Evolutionary conservation across 805 yeast genomes (phyloP).

Genomic region (Wickerhamomyces ciferrii): DNA sequence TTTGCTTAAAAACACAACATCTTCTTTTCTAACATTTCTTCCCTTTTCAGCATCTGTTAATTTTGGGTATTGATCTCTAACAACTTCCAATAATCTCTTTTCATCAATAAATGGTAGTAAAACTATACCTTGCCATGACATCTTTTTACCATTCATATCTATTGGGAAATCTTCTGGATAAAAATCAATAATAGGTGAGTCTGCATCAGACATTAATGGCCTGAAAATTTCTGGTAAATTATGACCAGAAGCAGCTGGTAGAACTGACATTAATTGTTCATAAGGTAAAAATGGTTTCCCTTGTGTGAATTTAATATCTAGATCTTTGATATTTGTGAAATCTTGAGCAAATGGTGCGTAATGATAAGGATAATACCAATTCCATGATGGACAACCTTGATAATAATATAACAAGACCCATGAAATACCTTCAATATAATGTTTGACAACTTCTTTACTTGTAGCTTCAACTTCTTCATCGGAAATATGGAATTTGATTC

Average conservation of each 20-base stretch:
- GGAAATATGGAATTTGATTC: slow-evolving; percentile 59
- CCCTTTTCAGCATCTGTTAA: slow-evolving; percentile 63
- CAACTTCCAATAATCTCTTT: slow-evolving; percentile 59
- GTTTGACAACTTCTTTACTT: slow-evolving; percentile 55
- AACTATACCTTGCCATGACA: slow-evolving; percentile 95
- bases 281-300: slow-evolving; percentile 86
- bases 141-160: slow-evolving; percentile 93
- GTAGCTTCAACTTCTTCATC: slow-evolving; percentile 48
- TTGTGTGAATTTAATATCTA: slow-evolving; percentile 50
- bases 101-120: slow-evolving; percentile 89
- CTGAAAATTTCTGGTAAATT: slow-evolving; percentile 78
- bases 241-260: slow-evolving; percentile 92
- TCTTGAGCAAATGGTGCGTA: slow-evolving; percentile 98
- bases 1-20: slow-evolving; percentile 63
- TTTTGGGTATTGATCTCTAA: slow-evolving; percentile 54
- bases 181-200: slow-evolving; percentile 83
- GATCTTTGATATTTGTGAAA: slow-evolving; percentile 46
- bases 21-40: slow-evolving; percentile 68
- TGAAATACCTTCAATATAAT: slow-evolving; percentile 91
- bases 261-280: slow-evolving; percentile 91
- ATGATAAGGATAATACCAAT: slow-evolving; percentile 95
- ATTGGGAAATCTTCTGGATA: slow-evolving; percentile 85
- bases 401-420: slow-evolving; percentile 94
- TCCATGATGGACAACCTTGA: slow-evolving; percentile 99
- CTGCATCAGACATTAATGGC: slow-evolving; percentile 72